phyloP scores from a whole-genome alignment of 2,329 filamentous ascomycete species.

The Fusarium sp. region DNA sequence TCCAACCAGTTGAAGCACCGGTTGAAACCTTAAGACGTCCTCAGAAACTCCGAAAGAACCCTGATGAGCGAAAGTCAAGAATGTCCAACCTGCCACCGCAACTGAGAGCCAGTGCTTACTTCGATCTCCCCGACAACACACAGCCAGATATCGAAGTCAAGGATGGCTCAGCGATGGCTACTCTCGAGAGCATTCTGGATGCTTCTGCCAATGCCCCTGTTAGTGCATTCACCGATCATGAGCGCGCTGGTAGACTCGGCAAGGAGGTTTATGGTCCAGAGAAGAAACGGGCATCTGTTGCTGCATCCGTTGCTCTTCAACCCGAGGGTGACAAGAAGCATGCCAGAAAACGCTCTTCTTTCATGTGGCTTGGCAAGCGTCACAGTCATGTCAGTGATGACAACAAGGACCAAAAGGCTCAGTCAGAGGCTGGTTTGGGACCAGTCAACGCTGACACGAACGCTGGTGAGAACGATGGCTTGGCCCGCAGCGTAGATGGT shows the following conservation, averaged over 20 bases:
- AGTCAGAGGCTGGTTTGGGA: constrained; percentile 41
- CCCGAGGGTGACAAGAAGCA: constrained; percentile 40
- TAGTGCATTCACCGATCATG: constrained; percentile 90
- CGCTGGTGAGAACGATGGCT: constrained; percentile 35
- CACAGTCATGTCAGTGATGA: constrained; percentile 49
- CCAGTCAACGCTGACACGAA: constrained; percentile 44
- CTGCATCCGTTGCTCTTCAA: constrained; percentile 44
- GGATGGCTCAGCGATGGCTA: constrained; percentile 86
- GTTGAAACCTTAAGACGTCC: constrained; percentile 48
- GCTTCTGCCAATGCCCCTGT: constrained; percentile 90
- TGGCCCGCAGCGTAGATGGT: constrained; percentile 47
- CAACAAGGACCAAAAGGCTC: constrained; percentile 34
- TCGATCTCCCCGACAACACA: constrained; percentile 73
- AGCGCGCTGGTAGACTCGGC: constrained; percentile 80
- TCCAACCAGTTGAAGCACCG: constrained; percentile 34
- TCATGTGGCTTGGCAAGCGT: constrained; percentile 60
- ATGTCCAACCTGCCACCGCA: constrained; percentile 75
- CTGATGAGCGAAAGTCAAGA: constrained; percentile 50
- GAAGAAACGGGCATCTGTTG: constrained; percentile 60
- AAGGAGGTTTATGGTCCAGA: constrained; percentile 77
- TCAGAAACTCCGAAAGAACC: constrained; percentile 48
- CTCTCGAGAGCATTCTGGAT: constrained; percentile 90
- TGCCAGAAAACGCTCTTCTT: constrained; percentile 61
- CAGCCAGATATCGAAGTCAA: constrained; percentile 67
- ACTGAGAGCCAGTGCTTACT: constrained; percentile 90